phyloP scores from a whole-genome alignment of 768 basidiomycete species.

The Naganishia vaughanmartiniae region DNA sequence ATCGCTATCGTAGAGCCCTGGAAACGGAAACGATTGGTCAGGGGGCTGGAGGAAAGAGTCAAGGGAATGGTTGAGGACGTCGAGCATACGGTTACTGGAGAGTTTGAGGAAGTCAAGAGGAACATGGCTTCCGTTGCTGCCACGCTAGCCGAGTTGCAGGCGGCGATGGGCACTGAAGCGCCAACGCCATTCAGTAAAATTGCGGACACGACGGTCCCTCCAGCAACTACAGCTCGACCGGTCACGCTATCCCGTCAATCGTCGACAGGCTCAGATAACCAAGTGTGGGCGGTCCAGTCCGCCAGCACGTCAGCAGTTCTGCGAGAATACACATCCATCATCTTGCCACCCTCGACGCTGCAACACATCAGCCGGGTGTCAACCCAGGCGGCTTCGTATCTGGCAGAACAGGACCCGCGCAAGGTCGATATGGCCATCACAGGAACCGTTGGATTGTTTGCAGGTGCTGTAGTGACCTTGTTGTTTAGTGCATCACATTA shows the following conservation, averaged over 20 bases:
- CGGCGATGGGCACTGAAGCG: not conserved
- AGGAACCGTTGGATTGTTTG: constrained; percentile 5
- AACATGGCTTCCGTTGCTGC: constrained; percentile 31
- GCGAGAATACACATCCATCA: not conserved
- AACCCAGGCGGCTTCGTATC: not conserved
- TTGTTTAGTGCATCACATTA: not conserved
- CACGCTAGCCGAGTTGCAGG: constrained; percentile 11
- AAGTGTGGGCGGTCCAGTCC: not conserved
- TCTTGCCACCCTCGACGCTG: constrained; percentile 1
- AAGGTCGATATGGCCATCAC: constrained; percentile 24
- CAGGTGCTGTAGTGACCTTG: constrained; percentile 1
- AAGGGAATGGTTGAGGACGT: constrained; percentile 59
- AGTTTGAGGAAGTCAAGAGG: constrained; percentile 30
- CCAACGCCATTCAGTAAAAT: not conserved
- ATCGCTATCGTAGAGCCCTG: constrained; percentile 92
- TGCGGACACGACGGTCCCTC: not conserved
- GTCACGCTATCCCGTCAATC: not conserved
- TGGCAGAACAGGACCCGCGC: constrained; percentile 12
- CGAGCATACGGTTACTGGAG: constrained; percentile 43
- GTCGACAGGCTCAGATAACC: not conserved
- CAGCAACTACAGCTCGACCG: not conserved
- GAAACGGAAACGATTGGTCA: constrained; percentile 81
- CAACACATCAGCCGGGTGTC: constrained; percentile 8
- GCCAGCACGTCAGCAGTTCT: not conserved
- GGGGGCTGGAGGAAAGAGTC: constrained; percentile 84